Base-by-base conservation (phyloP, 768 basidiomycete genomes). In the Paxillus ammoniavirescens region DNA sequence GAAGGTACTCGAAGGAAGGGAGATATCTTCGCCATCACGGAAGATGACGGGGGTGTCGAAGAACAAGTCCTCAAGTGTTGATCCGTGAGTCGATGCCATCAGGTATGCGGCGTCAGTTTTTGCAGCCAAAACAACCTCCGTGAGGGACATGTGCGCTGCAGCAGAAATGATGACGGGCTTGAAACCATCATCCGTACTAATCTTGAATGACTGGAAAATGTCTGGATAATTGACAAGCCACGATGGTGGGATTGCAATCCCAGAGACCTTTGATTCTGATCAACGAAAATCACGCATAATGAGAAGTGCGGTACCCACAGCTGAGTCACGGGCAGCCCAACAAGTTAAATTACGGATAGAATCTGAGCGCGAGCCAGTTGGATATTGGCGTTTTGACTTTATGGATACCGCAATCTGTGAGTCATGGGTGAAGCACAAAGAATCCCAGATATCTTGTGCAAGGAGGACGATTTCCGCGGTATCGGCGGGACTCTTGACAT, bases 41-140 rank as follows among this genome's bases (percentile, higher is more conserved):
- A 89, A 67, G 35, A 89, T 76, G 10, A 58, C 62, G n/a, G 65
- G 59, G 5, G 74, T 68, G 8, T 67, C 60, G 42, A 69, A 75
- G 42, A 84, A 70, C 73, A 75, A 77, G 41, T 62, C 56, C 49
- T 81, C 77, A 28, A 87, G 58, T 2, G 61, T 52, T 3, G 70
- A 65, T 36, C 65, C 65, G 26, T 73, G 65, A 40, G 56, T 37
- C 4, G 63, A 68, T 8, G 77, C 81, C 31, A 68, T 66, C n/a
- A 65, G 54, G 59, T 80, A 86, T 3, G 83, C 80, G 3, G 74
- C 71, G 9, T 61, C 47, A 18, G 82, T 79, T 44, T 80, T 70
- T 18, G 85, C 83, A 15, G 75, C 72, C 15, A 83, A 61, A 49
- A 86, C 65, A 33, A 84, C 72, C 54, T 81, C 79, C 14, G 76